Evolutionary conservation across 2,329 filamentous ascomycete species (phyloP).

Genomic region (Aschersonia sp.): DNA sequence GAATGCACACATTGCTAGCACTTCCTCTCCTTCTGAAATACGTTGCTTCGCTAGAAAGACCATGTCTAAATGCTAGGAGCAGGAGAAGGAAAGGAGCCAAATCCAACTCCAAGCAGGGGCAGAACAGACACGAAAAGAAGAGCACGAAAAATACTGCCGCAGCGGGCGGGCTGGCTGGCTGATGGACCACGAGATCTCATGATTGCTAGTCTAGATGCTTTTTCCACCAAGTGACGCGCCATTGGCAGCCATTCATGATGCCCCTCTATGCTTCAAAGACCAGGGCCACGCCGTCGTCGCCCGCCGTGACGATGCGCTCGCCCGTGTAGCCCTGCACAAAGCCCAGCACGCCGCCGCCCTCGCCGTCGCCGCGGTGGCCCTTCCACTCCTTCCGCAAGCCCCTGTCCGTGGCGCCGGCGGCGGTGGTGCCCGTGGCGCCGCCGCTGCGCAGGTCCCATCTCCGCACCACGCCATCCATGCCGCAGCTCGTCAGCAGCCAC

Average conservation of each 20-base stretch:
- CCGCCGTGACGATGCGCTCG: constrained; percentile 69
- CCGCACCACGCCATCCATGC: constrained; percentile 82
- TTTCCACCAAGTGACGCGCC: no score
- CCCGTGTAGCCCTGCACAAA: constrained; percentile 75
- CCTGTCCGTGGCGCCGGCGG: constrained; percentile 28
- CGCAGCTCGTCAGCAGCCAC: constrained; percentile 72
- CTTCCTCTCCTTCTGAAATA: no score
- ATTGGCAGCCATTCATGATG: background rate
- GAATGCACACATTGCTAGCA: no score
- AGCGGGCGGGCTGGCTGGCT: no score
- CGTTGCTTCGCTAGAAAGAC: no score
- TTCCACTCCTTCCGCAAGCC: constrained; percentile 78
- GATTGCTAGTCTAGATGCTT: no score
- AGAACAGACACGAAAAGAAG: no score
- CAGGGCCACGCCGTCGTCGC: constrained; percentile 64
- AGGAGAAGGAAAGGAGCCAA: no score
- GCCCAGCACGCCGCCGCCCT: constrained; percentile 76
- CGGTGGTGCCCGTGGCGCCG: constrained; percentile 14
- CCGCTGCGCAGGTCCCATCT: constrained; percentile 68
- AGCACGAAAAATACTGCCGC: no score
- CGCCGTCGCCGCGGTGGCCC: constrained; percentile 72
- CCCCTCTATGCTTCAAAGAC: constrained; percentile 44
- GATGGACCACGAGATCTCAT: no score
- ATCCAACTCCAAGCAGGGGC: no score
- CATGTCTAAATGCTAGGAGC: no score